Evolutionary conservation across 495 filamentous ascomycete species (phyloP), one percentile per base, ranked within the genome.

Genomic region (Cercophora samala): DNA sequence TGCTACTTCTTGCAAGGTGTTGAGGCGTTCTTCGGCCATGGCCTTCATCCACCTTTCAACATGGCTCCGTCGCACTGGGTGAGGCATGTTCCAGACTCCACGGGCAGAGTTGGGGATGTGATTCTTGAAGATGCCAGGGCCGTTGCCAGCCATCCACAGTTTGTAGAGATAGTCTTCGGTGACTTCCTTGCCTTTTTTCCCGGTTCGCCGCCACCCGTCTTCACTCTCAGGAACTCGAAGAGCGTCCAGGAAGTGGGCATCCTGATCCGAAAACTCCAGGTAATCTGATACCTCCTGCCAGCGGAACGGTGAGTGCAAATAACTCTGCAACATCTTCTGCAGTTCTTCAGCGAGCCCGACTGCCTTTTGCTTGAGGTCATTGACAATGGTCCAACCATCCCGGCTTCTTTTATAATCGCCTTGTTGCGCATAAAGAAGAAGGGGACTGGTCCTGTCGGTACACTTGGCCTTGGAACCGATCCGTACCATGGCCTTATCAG

Each of bases 401-500:
- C 59, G 64, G 4, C 75, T 69, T 3, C 71, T 76, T 17, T 60
- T 71, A 58, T 70, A 77, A 18, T 54, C 55, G 58, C 62, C 60
- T 1, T 54, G 64, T 66, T 91, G 88, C 32, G 81, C 76, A 0
- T 64, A 78, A 0, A 91, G 69, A 3, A 66, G 74, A 1, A 92
- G 76, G 0, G 72, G 70, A 21, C 75, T 64, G 0, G 86, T 91
- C 59, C 79, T 68, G 0, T 66, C 8, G 0, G 84, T 88, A 17
- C 80, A 87, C 70, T 91, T 92, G 0, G 54, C 66, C 52, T 68
- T 71, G 0, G 82, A 79, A 0, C 92, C 92, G 0, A 96, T 76
- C 4, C 92, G 84, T 0, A 94, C 83, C 60, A 94, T 89, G 0
- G 67, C n/a, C 0, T 71, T 32, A 0, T 24, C 1, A 0, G 79